phyloP scores from a whole-genome alignment of 148 eudicot genomes.

The Simmondsia chinensis region DNA sequence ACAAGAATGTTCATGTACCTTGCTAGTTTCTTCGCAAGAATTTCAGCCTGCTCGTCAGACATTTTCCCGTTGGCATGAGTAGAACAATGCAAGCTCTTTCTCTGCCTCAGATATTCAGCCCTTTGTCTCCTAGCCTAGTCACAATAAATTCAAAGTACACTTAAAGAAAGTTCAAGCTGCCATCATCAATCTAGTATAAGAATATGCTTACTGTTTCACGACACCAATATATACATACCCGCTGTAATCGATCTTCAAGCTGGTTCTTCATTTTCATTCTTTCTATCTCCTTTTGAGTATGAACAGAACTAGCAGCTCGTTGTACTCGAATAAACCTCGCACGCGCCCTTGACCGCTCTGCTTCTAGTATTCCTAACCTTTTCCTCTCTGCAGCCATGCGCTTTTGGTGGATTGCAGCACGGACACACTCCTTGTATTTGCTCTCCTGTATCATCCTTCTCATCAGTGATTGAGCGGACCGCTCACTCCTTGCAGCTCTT shows the following conservation, averaged over 20 bases:
- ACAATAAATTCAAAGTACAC: neutral
- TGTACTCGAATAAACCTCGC: constrained; percentile 69
- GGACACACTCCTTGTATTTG: constrained; percentile 86
- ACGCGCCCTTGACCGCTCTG: constrained; percentile 73
- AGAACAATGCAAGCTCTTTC: constrained; percentile 29
- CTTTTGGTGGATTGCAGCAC: constrained; percentile 77
- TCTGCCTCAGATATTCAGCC: constrained; percentile 67
- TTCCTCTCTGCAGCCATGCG: constrained; percentile 92
- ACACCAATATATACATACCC: constrained; percentile 32
- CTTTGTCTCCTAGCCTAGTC: constrained; percentile 89
- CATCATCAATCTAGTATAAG: neutral
- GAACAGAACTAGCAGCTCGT: constrained; percentile 54
- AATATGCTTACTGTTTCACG: neutral
- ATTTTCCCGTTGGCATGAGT: constrained; percentile 21
- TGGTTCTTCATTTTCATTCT: constrained; percentile 59
- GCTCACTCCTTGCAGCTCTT: constrained; percentile 68
- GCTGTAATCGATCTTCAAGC: constrained; percentile 70
- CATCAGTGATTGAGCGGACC: constrained; percentile 69
- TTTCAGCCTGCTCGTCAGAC: constrained; percentile 43
- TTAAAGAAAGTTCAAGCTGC: neutral
- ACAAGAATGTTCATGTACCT: constrained; percentile 23
- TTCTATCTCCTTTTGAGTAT: constrained; percentile 65
- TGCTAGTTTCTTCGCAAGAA: constrained; percentile 60
- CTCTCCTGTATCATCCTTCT: constrained; percentile 63
- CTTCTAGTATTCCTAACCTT: constrained; percentile 68